Evolutionary conservation across 2,329 filamentous ascomycete genomes (phyloP).

Genomic region (Orbilia brochopaga): DNA sequence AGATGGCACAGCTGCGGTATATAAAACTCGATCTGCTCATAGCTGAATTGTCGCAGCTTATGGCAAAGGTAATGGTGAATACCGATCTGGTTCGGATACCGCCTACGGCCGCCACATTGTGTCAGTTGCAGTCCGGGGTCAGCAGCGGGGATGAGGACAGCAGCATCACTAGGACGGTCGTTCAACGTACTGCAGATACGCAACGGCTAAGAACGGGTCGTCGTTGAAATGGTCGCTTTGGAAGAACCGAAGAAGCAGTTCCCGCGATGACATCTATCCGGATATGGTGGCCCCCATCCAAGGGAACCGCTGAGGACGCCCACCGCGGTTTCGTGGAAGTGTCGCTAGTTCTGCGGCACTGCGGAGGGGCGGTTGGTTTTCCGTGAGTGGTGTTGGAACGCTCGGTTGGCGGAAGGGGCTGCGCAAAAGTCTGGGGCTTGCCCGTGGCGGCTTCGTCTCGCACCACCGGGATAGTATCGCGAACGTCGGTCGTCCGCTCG

Average conservation of each 20-base stretch:
- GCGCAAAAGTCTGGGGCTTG: slow-evolving; percentile 3
- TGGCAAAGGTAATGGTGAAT: slow-evolving; percentile 88
- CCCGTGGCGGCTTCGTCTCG: background rate
- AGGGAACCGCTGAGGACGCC: slow-evolving; percentile 42
- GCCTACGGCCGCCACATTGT: slow-evolving; percentile 62
- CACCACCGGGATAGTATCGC: background rate
- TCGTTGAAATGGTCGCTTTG: slow-evolving; percentile 94
- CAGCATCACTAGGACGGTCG: slow-evolving; percentile 46
- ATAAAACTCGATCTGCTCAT: slow-evolving; percentile 93
- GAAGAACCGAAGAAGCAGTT: slow-evolving; percentile 86
- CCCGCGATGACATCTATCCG: slow-evolving; percentile 71
- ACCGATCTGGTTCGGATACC: slow-evolving; percentile 86
- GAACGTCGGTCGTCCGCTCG: slow-evolving; percentile 3
- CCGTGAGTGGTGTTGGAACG: slow-evolving; percentile 45
- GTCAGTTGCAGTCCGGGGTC: slow-evolving; percentile 51
- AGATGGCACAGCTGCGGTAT: slow-evolving; percentile 86
- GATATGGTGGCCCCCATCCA: slow-evolving; percentile 45
- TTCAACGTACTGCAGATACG: slow-evolving; percentile 79
- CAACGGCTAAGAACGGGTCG: slow-evolving; percentile 85
- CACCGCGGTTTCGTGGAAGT: slow-evolving; percentile 37
- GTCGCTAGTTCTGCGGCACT: slow-evolving; percentile 16
- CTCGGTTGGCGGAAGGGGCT: slow-evolving; percentile 38
- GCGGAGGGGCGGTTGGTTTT: slow-evolving; percentile 42
- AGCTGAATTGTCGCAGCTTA: slow-evolving; percentile 85
- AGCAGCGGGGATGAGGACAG: slow-evolving; percentile 52